Evolutionary conservation across 495 filamentous ascomycete species (phyloP), one percentile per base, ranked within the genome.

Genomic region (Hyphodiscus hymeniophilus): DNA sequence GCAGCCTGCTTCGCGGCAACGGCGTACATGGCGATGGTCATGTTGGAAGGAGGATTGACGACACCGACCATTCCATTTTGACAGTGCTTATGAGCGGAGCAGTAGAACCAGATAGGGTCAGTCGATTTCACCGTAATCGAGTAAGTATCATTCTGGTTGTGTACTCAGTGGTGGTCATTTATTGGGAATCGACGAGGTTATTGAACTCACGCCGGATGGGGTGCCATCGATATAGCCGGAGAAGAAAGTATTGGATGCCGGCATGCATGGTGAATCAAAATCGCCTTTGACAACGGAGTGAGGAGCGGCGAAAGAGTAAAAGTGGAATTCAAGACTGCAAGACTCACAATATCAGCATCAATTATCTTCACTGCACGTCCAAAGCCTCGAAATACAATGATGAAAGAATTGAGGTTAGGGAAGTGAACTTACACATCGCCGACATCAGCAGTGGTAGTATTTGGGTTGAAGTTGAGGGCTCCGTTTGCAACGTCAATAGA

Each of bases 301-400:
- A 24, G 6, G 75, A 40, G 72, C 69, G 8, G 71, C 68, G 59
- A 70, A 69, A 65, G 85, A 85, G 56, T 82, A 72, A 65, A 86
- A 85, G 56, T 82, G 73, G 67, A 85, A 86, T 54, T 83, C 74
- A 42, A 87, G 12, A n/a, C n/a, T n/a, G n/a, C n/a, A n/a, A n/a
- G n/a, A n/a, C n/a, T n/a, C n/a, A n/a, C n/a, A n/a, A n/a, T n/a
- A n/a, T n/a, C n/a, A n/a, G n/a, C n/a, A n/a, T n/a, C n/a, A n/a
- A n/a, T n/a, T n/a, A n/a, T n/a, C n/a, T n/a, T n/a, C n/a, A n/a
- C n/a, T n/a, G n/a, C n/a, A n/a, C n/a, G n/a, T n/a, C n/a, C n/a
- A n/a, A n/a, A n/a, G n/a, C n/a, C n/a, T n/a, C n/a, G n/a, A n/a
- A n/a, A n/a, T n/a, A n/a, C n/a, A n/a, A n/a, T n/a, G n/a, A n/a